Percentiles rank a stretch among this genome's conserved stretches.
These are phyloP conservation scores for Amylocarpus encephaloides DNA, from an alignment of 2,329 filamentous ascomycete genomes.

Conservation along the genomic window DNA sequence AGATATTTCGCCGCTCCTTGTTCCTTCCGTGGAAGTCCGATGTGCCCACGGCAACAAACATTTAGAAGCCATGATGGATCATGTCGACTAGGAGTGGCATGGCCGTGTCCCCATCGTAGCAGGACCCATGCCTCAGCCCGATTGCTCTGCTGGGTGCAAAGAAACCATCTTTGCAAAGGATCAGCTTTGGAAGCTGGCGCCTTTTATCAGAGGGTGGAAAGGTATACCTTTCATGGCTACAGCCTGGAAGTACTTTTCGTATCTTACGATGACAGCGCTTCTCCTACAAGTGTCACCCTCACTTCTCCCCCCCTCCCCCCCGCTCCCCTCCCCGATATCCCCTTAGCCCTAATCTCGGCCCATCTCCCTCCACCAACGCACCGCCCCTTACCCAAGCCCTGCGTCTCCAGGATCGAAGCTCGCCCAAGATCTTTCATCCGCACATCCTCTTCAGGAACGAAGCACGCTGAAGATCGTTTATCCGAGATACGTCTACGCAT, in stretches of 20 bases:
- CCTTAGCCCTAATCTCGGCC: no score
- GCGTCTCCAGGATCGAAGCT: no score
- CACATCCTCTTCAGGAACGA: no score
- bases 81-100: constrained; percentile 28
- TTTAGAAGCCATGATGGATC: constrained; percentile 28
- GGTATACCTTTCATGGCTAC: constrained; percentile 17
- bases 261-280: constrained; percentile 21
- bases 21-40: constrained; percentile 33
- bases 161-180: constrained; percentile 31
- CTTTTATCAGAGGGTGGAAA: no score
- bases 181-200: constrained; percentile 30
- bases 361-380: no score
- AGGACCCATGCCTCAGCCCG: constrained; percentile 31
- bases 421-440: no score
- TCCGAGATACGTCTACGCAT: no score
- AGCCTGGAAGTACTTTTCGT: constrained; percentile 22
- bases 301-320: no score
- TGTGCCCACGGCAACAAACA: constrained; percentile 22
- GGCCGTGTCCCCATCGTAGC: constrained; percentile 4
- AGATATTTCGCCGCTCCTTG: constrained; percentile 33
- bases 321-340: no score
- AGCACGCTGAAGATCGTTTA: no score
- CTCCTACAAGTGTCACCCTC: no score
- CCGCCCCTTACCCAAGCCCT: no score
- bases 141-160: constrained; percentile 34